Base-by-base conservation (phyloP, 1,139 yeast species). In the Suhomyces kunorum region DNA sequence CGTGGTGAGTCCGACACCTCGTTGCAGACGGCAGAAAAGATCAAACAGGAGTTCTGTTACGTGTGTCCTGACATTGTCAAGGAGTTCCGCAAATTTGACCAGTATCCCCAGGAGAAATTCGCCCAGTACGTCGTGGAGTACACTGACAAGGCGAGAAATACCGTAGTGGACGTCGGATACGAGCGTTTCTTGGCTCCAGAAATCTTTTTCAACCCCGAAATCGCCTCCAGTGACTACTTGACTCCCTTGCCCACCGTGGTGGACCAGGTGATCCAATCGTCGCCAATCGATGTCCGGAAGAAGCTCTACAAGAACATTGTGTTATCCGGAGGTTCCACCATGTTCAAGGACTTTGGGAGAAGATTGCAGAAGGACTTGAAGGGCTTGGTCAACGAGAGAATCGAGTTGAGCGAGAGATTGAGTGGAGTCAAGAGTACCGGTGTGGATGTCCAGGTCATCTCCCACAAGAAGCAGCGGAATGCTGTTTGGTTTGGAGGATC, bases 401-500 rank as follows among this genome's bases (percentile, higher is more conserved):
- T 92, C 48, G 82, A 82, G 43, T 74, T 78, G 46, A 84, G 92
- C 59, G 98, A 92, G 66, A 71, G 73, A 53, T 68, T 82, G 47
- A 83, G 92, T 54, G 88, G 88, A 22, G 86, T 90, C 23, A 87
- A 84, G 65, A 83, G 95, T 37, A 87, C 95, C 24, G 98, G 98
- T 59, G 92, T 94, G 36, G 96, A 90, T 44, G 99, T 94, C 42
- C 95, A 87, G 68, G 99, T 94, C 47, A 90, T 94, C 52, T 82
- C 95, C 18, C 99, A 94, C 70, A 89, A 92, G 73, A 87, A 94
- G 68, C 99, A 94, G 71, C 80, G 96, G 61, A 88, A 92, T 58
- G 99, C 99, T 7, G 99, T 94, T 44, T 94, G 98, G 98, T 94
- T 90, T 62, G 99, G 99, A 53, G 99, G 98, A 49, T 87, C 96